Evolutionary conservation across 768 basidiomycete species (phyloP), one percentile per base, ranked within the genome.

Genomic region (button mushroom (Agaricus bisporus)): DNA sequence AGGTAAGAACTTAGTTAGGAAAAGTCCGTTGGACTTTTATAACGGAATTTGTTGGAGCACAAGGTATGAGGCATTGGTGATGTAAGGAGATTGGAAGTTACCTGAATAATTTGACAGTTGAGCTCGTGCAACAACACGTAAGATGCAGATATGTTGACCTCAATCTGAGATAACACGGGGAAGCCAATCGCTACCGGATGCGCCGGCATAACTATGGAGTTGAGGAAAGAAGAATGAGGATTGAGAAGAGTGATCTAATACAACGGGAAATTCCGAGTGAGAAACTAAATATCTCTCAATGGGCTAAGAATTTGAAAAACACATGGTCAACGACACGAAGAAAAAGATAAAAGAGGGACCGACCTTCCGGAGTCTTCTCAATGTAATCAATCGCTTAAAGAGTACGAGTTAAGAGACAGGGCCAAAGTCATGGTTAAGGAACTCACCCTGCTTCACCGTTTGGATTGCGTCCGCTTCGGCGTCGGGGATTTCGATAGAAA

Each of bases 401-500:
- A 51, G 56, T 53, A 35, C 51, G 58, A 17, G 58, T 28, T 29
- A 29, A 29, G 43, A 57, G 50, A 63, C 47, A 44, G 54, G 37
- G 9, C 12, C 59, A 54, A 18, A 52, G 46, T 55, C 28, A 44
- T 9, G 49, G 49, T 10, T n/a, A 41, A 35, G 26, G 41, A 49
- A 66, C 80, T 52, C 63, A 94, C 95, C 95, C 70, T 98, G 88
- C 60, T 83, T 81, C 49, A 98, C 90, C 6, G 91, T 93, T 63
- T 83, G 85, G 66, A 98, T 98, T 63, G 85, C 85, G 68, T 98
- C 95, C 9, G 95, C 95, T 69, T 99, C 97, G 36, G 81, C 85
- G 64, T 99, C 97, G 14, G 97, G 95, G 64, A 99, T 99, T 71
- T 98, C 97, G 66, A 99, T 95, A 26, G 82, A 78, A 68, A 99